Percentiles rank a stretch among this genome's conserved stretches.
These are phyloP conservation scores for Fusarium palustre DNA, from an alignment of 2,329 filamentous ascomycete species.

Conservation along the genomic window DNA sequence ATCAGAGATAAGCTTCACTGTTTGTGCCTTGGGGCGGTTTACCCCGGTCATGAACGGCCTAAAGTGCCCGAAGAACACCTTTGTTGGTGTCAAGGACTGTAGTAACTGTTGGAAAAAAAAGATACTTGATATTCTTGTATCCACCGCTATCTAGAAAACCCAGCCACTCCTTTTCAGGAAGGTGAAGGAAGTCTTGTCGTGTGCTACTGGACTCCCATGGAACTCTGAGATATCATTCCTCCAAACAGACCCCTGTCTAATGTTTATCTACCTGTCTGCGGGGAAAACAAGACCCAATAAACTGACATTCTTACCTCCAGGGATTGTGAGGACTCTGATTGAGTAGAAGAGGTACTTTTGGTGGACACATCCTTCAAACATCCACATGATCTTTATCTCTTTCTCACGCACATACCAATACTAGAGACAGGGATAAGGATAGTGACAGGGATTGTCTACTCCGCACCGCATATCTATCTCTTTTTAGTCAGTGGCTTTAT, in stretches of 20 bases:
- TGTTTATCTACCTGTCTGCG: slow-evolving; percentile 43
- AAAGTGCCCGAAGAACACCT: not conserved
- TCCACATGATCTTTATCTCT: slow-evolving; percentile 39
- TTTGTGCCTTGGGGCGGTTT: not conserved
- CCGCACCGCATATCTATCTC: slow-evolving; percentile 15
- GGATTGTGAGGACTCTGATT: not conserved
- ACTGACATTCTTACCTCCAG: slow-evolving; percentile 8
- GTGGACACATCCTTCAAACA: slow-evolving; percentile 10
- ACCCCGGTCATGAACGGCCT: not conserved
- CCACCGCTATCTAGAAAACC: slow-evolving; percentile 30
- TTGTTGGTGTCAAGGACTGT: not conserved
- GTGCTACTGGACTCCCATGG: not conserved
- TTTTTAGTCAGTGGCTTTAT: slow-evolving; percentile 25
- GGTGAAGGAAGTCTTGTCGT: slow-evolving; percentile 19
- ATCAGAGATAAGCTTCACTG: slow-evolving; percentile 23
- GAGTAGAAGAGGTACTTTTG: slow-evolving; percentile 5
- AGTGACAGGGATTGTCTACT: slow-evolving; percentile 20
- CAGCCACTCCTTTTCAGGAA: slow-evolving; percentile 36
- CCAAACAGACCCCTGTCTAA: slow-evolving; percentile 10
- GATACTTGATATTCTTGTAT: slow-evolving; percentile 3
- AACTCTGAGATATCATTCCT: slow-evolving; percentile 24
- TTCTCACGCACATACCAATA: slow-evolving; percentile 2
- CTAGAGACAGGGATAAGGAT: too few relatives aligned
- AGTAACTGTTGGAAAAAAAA: not conserved
- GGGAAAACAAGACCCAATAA: slow-evolving; percentile 28